Conservation (phyloP, 192 early-diverging fungal genomes). For the Backusella westeae region DNA sequence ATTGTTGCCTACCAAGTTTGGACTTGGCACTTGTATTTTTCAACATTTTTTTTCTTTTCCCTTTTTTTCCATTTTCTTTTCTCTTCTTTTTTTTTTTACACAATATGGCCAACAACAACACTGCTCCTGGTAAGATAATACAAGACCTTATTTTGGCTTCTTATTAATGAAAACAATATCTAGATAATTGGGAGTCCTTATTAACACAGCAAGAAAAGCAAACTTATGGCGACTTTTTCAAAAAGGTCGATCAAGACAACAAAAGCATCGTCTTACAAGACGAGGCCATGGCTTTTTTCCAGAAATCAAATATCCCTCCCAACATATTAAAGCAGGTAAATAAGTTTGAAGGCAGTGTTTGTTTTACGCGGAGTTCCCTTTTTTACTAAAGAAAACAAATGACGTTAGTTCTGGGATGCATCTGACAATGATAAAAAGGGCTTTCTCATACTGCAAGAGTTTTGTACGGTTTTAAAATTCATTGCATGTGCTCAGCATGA, state of each 20-base stretch:
- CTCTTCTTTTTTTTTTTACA: neutral
- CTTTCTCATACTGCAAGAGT: constrained; percentile 71
- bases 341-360: neutral
- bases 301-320: constrained; percentile 59
- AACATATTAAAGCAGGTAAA: constrained; percentile 56
- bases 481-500: constrained; percentile 86
- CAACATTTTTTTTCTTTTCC: neutral
- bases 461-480: constrained; percentile 81
- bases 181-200: neutral
- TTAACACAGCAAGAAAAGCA: constrained; percentile 49
- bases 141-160: neutral
- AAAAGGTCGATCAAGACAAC: constrained; percentile 59
- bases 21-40: neutral
- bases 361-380: neutral
- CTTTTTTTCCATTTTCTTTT: neutral
- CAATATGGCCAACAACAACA: neutral
- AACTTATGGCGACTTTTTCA: constrained; percentile 59
- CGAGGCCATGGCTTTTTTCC: constrained; percentile 68
- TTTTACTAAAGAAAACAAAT: neutral
- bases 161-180: neutral
- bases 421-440: constrained; percentile 81
- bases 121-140: neutral
- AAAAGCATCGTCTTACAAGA: constrained; percentile 65
- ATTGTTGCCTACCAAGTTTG: neutral
- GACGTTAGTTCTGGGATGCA: constrained; percentile 76